Conservation (phyloP, 2,329 filamentous ascomycete genomes). For the Penicillium capsulatum region DNA sequence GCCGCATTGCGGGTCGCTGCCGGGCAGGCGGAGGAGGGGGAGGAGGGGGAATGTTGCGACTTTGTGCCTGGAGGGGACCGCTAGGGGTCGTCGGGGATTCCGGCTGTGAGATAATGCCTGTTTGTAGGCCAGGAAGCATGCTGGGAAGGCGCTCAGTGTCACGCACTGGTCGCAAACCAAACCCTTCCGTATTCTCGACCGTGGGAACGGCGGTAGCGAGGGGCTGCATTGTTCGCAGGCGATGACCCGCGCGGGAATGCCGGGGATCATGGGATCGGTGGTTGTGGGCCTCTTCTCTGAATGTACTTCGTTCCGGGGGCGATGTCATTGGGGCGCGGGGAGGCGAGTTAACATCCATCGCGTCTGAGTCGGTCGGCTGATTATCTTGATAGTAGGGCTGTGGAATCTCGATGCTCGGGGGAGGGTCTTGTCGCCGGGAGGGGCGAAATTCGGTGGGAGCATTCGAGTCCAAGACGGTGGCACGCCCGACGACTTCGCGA, state of each 20-base stretch:
- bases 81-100: conserved; percentile 84
- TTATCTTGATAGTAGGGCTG: conserved; percentile 50
- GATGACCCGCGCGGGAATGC: conserved; percentile 45
- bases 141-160: conserved; percentile 79
- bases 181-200: conserved; percentile 66
- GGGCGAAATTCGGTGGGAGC: conserved; percentile 54
- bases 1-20: conserved; percentile 78
- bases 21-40: conserved; percentile 51
- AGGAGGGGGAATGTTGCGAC: conserved; percentile 52
- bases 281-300: conserved; percentile 52
- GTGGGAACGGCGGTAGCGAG: conserved; percentile 63
- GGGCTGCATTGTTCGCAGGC: conserved; percentile 59
- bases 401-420: conserved; percentile 77
- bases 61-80: conserved; percentile 58
- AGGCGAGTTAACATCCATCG: conserved; percentile 60
- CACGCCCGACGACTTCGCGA: conserved; percentile 19
- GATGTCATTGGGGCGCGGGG: conserved; percentile 64
- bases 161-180: conserved; percentile 70
- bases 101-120: conserved; percentile 76
- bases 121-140: conserved; percentile 67
- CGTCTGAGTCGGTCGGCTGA: conserved; percentile 47
- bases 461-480: conserved; percentile 45
- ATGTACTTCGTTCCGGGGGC: conserved; percentile 65
- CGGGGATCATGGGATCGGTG: conserved; percentile 44
- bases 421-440: conserved; percentile 73